Percentiles rank a stretch among this genome's conserved stretches.
Conservation (phyloP, 78 protist species). For the Chrysochromulina parva region DNA sequence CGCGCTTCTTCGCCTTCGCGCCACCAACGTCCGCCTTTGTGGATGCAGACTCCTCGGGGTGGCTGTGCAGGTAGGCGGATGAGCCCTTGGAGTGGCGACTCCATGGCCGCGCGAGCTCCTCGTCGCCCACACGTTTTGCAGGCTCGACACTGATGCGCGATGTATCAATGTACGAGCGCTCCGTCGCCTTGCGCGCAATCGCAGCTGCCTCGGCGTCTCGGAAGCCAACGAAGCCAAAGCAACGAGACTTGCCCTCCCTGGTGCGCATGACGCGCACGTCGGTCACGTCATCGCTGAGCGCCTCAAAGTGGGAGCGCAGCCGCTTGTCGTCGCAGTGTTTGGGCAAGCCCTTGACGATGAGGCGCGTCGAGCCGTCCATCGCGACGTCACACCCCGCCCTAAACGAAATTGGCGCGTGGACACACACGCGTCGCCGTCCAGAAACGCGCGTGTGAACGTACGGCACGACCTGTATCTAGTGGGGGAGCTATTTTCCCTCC, state of each 20-base stretch:
- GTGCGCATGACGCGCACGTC: conserved; percentile 55
- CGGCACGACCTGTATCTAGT: too few relatives aligned
- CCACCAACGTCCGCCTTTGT: not conserved
- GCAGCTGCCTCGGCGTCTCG: conserved; percentile 64
- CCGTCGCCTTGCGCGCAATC: conserved; percentile 63
- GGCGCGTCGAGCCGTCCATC: conserved; percentile 14
- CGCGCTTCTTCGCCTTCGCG: not conserved
- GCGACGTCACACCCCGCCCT: too few relatives aligned
- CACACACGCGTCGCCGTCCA: too few relatives aligned
- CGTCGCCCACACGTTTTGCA: conserved; percentile 55
- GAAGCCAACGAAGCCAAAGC: conserved; percentile 93
- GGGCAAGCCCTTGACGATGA: conserved; percentile 68
- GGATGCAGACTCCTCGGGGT: not conserved
- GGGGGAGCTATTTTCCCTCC: too few relatives aligned
- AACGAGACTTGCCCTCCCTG: conserved; percentile 78
- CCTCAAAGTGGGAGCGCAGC: conserved; percentile 61
- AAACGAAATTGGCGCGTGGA: too few relatives aligned
- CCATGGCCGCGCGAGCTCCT: conserved; percentile 59
- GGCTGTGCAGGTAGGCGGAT: conserved; percentile 38
- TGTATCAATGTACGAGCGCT: conserved; percentile 83
- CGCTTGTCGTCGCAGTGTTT: conserved; percentile 43
- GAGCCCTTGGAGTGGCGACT: conserved; percentile 66
- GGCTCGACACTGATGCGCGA: conserved; percentile 73
- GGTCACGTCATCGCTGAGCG: conserved; percentile 53
- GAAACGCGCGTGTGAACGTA: too few relatives aligned